phyloP scores from a whole-genome alignment of 345 rosid genomes.

The Salix viminalis region DNA sequence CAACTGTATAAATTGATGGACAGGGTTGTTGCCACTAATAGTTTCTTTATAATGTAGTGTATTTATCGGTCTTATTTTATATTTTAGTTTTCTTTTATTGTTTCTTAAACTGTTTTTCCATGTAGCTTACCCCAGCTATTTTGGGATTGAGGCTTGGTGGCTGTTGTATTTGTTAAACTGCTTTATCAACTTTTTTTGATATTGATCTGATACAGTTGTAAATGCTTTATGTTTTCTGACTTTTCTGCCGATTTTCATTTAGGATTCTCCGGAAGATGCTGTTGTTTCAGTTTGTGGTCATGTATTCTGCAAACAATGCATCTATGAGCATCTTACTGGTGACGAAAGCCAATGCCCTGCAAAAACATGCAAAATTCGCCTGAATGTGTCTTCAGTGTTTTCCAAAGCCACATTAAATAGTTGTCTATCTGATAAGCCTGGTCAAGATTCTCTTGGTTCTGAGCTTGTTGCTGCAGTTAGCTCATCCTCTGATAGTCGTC shows the following conservation, averaged over 20 bases:
- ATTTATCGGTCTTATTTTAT: not conserved
- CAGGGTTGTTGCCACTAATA: not conserved
- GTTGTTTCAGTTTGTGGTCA: constrained; percentile 83
- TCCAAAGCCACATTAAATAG: constrained; percentile 42
- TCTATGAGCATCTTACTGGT: constrained; percentile 66
- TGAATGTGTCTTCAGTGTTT: constrained; percentile 49
- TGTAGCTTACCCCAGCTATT: not conserved
- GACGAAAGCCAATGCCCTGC: constrained; percentile 70
- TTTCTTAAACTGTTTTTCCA: not conserved
- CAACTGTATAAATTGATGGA: not conserved
- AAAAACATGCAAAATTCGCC: constrained; percentile 56
- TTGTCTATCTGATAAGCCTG: constrained; percentile 38
- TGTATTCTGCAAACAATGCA: constrained; percentile 92
- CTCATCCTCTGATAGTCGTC: constrained; percentile 24
- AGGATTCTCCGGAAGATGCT: constrained; percentile 99
- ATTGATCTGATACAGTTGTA: not conserved
- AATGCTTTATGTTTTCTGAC: constrained; percentile 2
- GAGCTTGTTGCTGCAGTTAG: constrained; percentile 27
- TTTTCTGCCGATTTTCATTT: constrained; percentile 11
- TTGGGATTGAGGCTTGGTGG: not conserved
- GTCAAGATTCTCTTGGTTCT: constrained; percentile 32
- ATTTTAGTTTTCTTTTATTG: not conserved
- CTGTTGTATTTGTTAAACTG: not conserved
- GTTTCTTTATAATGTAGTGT: not conserved
- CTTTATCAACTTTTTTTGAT: not conserved